Evolutionary conservation across 2,329 filamentous ascomycete genomes (phyloP).

Genomic region (Apiospora aurea): DNA sequence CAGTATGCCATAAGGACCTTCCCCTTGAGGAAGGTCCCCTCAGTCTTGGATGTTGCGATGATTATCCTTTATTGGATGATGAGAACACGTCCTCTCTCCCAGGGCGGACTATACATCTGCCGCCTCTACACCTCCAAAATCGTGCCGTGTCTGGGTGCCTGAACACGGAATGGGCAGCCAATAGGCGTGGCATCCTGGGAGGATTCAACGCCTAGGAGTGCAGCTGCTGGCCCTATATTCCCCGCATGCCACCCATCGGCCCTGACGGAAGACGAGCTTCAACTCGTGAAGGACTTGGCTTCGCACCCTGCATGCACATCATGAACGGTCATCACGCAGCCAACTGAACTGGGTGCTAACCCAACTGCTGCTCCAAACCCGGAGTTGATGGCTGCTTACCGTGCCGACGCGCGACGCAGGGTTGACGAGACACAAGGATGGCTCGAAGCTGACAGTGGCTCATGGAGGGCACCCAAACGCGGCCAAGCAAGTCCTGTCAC

Average conservation of each 20-base stretch:
- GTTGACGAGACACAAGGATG: neutral
- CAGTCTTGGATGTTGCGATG: constrained; percentile 26
- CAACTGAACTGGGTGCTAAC: neutral
- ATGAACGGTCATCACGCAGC: neutral
- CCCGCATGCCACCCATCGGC: constrained; percentile 14
- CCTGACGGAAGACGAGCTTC: neutral
- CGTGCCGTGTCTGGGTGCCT: constrained; percentile 30
- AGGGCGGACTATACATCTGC: constrained; percentile 29
- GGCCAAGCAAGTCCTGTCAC: neutral
- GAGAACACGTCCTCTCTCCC: constrained; percentile 27
- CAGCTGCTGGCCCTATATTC: constrained; percentile 7
- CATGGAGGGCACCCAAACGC: constrained; percentile 8
- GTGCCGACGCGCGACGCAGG: neutral
- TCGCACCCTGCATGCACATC: constrained; percentile 11
- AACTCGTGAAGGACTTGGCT: neutral
- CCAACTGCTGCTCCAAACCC: neutral
- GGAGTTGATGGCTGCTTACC: constrained; percentile 16
- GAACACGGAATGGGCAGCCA: neutral
- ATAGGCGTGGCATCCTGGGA: neutral
- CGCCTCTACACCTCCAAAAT: constrained; percentile 30
- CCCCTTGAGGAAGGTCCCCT: constrained; percentile 30
- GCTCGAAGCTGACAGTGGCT: neutral
- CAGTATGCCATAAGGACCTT: constrained; percentile 4
- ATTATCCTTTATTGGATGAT: constrained; percentile 23
- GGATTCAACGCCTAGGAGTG: neutral